phyloP scores from a whole-genome alignment of 1,284 basidiomycete species.

The Naganishia cerealis region DNA sequence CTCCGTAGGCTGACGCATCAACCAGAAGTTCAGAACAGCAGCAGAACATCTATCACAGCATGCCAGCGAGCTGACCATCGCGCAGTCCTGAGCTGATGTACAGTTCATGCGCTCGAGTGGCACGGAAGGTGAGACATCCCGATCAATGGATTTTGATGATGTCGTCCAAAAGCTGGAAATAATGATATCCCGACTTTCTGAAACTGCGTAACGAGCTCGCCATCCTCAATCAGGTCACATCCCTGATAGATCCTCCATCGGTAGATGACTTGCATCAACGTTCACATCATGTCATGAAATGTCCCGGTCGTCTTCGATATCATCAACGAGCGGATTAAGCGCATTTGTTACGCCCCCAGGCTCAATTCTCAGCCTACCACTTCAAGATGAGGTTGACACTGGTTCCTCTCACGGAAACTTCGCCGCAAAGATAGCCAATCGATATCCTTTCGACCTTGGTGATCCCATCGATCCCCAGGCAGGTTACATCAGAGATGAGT shows the following conservation, averaged over 20 bases:
- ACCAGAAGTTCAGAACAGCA: no score
- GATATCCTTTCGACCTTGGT: neutral
- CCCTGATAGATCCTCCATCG: neutral
- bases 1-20: no score
- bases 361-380: conserved; percentile 4
- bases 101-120: no score
- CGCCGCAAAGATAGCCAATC: no score
- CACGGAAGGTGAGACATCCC: no score
- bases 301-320: conserved; percentile 27
- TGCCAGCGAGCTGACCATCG: no score
- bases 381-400: neutral
- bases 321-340: conserved; percentile 16
- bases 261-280: neutral
- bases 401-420: neutral
- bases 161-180: no score
- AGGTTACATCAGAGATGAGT: conserved; percentile 8
- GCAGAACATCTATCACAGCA: no score
- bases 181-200: neutral
- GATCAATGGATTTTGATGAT: no score
- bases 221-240: no score
- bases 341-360: conserved; percentile 13
- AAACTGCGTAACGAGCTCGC: no score
- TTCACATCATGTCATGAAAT: conserved; percentile 4
- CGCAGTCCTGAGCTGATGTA: no score
- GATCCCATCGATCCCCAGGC: neutral